A percentile compares a stretch with the other conserved stretches of the same genome.
phyloP scores from a whole-genome alignment of 1,284 basidiomycete species.

The Wallemia hederae region DNA sequence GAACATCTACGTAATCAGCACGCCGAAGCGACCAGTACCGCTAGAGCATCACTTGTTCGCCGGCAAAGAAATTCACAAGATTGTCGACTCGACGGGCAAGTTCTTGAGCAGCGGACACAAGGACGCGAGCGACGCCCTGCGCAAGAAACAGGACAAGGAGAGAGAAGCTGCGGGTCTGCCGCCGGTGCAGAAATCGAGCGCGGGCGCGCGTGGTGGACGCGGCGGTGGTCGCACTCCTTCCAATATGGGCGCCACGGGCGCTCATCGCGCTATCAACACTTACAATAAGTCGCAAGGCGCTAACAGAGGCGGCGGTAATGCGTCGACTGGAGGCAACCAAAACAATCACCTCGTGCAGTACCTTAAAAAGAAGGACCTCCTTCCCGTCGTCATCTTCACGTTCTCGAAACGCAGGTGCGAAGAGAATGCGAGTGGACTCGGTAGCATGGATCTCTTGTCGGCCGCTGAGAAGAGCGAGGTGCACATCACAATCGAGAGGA shows the following conservation, averaged over 20 bases:
- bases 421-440: conserved; percentile 71
- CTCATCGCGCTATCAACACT: conserved; percentile 3
- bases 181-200: conserved; percentile 48
- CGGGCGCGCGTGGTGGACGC: conserved; percentile 33
- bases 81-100: conserved; percentile 54
- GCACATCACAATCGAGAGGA: conserved; percentile 77
- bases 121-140: conserved; percentile 57
- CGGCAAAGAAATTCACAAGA: conserved; percentile 66
- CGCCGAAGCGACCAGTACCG: conserved; percentile 81
- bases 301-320: conserved; percentile 15
- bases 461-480: conserved; percentile 82
- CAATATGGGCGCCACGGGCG: not conserved
- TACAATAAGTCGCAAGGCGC: conserved; percentile 5
- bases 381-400: conserved; percentile 90
- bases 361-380: conserved; percentile 51
- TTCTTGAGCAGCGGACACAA: conserved; percentile 64
- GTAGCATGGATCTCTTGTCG: conserved; percentile 61
- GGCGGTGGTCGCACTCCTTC: conserved; percentile 22
- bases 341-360: conserved; percentile 77
- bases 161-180: conserved; percentile 70
- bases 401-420: conserved; percentile 92
- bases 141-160: conserved; percentile 90
- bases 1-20: conserved; percentile 96
- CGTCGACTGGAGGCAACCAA: conserved; percentile 46
- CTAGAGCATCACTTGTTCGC: conserved; percentile 93